A percentile compares a stretch with the other conserved stretches of the same genome.
phyloP scores from a whole-genome alignment of 805 yeast genomes.

The Metschnikowia colocasiae region DNA sequence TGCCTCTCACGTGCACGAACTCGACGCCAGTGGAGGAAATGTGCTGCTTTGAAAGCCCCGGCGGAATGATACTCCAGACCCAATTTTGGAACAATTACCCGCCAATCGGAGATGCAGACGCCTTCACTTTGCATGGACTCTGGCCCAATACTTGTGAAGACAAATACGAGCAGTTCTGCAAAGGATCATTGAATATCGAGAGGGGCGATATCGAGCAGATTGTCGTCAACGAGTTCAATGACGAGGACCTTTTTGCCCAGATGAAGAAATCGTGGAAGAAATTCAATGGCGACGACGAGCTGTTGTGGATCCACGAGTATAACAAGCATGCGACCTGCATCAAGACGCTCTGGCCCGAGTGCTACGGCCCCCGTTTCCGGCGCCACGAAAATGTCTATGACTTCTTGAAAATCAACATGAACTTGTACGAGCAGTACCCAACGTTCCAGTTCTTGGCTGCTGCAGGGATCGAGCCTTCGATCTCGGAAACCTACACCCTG shows the following conservation, averaged over 20 bases:
- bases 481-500: conserved; percentile 30
- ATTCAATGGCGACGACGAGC: conserved; percentile 31
- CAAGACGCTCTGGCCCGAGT: conserved; percentile 33
- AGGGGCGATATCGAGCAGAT: conserved; percentile 24
- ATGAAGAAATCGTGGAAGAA: conserved; percentile 26
- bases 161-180: conserved; percentile 35
- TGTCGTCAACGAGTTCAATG: conserved; percentile 25
- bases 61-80: conserved; percentile 39
- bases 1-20: conserved; percentile 25
- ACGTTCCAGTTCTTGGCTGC: conserved; percentile 34
- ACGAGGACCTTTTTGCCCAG: conserved; percentile 24
- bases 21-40: conserved; percentile 46
- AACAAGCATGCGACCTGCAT: conserved; percentile 45
- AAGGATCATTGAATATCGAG: conserved; percentile 26
- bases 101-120: conserved; percentile 30
- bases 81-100: conserved; percentile 42
- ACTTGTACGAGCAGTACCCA: conserved; percentile 31
- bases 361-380: conserved; percentile 26
- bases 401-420: conserved; percentile 29
- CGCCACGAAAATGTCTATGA: conserved; percentile 27
- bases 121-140: conserved; percentile 43
- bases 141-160: conserved; percentile 46
- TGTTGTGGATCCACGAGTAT: conserved; percentile 41
- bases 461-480: conserved; percentile 37
- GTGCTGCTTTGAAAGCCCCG: conserved; percentile 41